Base-by-base conservation (phyloP, 768 basidiomycete species). In the Asterophora parasitica region DNA sequence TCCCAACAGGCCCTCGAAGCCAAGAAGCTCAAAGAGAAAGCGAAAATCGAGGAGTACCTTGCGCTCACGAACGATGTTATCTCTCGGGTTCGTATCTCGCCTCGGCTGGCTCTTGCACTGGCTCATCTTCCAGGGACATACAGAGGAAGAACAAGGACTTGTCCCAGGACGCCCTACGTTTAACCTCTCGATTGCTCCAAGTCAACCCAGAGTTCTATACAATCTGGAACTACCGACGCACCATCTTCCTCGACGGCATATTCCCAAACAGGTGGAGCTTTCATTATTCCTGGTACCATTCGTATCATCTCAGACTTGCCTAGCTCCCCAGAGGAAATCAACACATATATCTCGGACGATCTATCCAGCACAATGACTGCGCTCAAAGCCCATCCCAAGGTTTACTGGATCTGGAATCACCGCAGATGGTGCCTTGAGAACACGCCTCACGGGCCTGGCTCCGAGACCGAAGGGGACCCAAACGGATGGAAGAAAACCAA, bases 341-440 rank as follows among this genome's bases (percentile, higher is more conserved):
- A 92, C 43, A 63, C 74, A 8, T 41, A 85, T 13, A 76, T 98
- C 4, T 67, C 78, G 2, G 72, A 78, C 33, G 96, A 99, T 48
- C 68, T 99, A 23, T 67, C 76, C 2, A 77, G 93, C 71, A 97
- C 94, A 0, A 89, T 85, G 62, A 68, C 74, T 4, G 83, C 87
- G 5, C 76, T 99, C 36, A 86, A 88, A 58, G 72, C 77, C 7
- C 82, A 94, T 60, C 96, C 96, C 11, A 99, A 98, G 62, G 85
- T 96, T 15, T 99, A 99, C 63, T 92, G 90, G 85, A 92, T 98
- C 57, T 99, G 96, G 96, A 97, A 93, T 61, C 93, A 99, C 59
- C 82, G 96, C 32, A 74, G 84, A 57, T 98, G 96, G 96, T 94
- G 94, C 60, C 78, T 99, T 1, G 85, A 88, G 62, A 80, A 85